Conservation (phyloP, 1,284 basidiomycete genomes). For the Acaromyces ingoldii region DNA sequence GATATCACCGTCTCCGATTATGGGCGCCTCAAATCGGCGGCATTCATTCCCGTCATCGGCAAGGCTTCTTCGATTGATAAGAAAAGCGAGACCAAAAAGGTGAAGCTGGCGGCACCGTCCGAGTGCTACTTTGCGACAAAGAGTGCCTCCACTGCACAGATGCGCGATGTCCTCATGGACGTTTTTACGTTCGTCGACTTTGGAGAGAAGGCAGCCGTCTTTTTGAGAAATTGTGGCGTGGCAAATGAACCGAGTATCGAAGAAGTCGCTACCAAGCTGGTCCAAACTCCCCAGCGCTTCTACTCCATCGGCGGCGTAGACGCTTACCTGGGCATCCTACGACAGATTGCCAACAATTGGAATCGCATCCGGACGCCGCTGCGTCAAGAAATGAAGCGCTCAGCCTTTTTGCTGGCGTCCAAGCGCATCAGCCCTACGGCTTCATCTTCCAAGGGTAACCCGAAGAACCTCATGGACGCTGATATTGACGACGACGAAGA, state of each 20-base stretch:
- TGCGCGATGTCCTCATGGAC: constrained; percentile 32
- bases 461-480: constrained; percentile 12
- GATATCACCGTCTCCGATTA: constrained; percentile 29
- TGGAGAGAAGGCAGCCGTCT: constrained; percentile 69
- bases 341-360: constrained; percentile 75
- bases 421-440: constrained; percentile 54
- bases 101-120: constrained; percentile 11
- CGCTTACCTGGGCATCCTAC: constrained; percentile 68
- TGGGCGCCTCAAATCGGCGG: constrained; percentile 19
- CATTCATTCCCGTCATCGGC: constrained; percentile 45
- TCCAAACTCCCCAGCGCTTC: constrained; percentile 60
- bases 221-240: constrained; percentile 81
- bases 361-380: constrained; percentile 61
- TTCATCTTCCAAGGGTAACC: not conserved
- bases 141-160: not conserved
- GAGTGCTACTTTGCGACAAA: constrained; percentile 61
- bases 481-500: constrained; percentile 33
- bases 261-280: constrained; percentile 57
- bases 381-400: constrained; percentile 63
- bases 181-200: constrained; percentile 84
- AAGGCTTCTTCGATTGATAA: no score
- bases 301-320: constrained; percentile 64
- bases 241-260: constrained; percentile 80
- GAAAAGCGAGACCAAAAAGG: constrained; percentile 9
- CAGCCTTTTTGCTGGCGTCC: constrained; percentile 69